phyloP scores from a whole-genome alignment of 129 eudicot genomes.

The Artemisia annua region DNA sequence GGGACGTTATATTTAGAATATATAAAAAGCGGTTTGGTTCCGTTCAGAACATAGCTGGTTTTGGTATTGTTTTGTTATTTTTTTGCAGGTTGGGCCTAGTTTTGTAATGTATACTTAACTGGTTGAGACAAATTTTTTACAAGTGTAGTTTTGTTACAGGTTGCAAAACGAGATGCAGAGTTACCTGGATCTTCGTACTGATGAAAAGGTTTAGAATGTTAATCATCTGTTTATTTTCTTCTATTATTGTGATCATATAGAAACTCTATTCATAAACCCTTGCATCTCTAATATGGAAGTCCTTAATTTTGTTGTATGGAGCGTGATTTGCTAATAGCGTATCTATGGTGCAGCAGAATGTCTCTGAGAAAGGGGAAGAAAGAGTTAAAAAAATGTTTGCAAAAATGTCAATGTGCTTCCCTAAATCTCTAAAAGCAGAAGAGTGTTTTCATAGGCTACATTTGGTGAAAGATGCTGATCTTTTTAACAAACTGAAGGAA shows the following conservation, averaged over 20 bases:
- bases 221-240: too few species aligned
- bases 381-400: slow-evolving; percentile 37
- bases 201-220: too few species aligned
- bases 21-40: not conserved
- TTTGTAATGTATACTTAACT: too few species aligned
- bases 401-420: slow-evolving; percentile 78
- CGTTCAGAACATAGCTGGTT: slow-evolving; percentile 7
- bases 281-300: not conserved
- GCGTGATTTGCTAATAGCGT: slow-evolving; percentile 6
- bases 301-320: not conserved
- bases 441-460: slow-evolving; percentile 58
- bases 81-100: not conserved
- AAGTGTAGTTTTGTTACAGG: too few species aligned
- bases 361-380: slow-evolving; percentile 42
- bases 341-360: slow-evolving; percentile 43
- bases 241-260: too few species aligned
- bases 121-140: too few species aligned
- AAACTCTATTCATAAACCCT: too few species aligned
- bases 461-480: slow-evolving; percentile 43
- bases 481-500: slow-evolving; percentile 42
- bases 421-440: slow-evolving; percentile 64
- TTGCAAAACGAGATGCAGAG: too few species aligned
- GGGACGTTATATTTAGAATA: not conserved
- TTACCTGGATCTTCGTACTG: too few species aligned
- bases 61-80: not conserved